A percentile compares a stretch with the other conserved stretches of the same genome.
Conservation (phyloP, 768 basidiomycete genomes). For the Leccinum ochraceum region DNA sequence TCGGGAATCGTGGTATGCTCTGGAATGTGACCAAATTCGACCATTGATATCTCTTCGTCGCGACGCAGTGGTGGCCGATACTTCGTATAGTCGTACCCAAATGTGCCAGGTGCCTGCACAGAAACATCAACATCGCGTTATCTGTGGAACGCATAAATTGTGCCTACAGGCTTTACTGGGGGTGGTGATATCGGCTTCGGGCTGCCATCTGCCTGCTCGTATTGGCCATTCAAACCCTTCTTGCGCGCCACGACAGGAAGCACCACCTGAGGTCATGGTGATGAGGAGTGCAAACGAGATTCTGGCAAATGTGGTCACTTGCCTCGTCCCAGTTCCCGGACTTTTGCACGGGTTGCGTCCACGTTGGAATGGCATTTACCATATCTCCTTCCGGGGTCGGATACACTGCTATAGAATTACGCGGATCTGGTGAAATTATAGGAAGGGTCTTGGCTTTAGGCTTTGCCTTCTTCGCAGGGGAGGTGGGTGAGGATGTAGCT, state of each 20-base stretch:
- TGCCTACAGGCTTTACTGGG: constrained; percentile 58
- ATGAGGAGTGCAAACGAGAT: constrained; percentile 10
- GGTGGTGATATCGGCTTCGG: constrained; percentile 49
- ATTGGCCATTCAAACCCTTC: constrained; percentile 72
- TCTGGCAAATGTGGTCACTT: constrained; percentile 24
- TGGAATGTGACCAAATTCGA: constrained; percentile 59
- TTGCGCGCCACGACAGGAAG: constrained; percentile 84
- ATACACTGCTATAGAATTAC: constrained; percentile 67
- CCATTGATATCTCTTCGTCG: constrained; percentile 56
- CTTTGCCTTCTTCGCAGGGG: constrained; percentile 44
- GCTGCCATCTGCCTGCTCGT: constrained; percentile 69
- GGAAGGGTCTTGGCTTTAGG: constrained; percentile 37
- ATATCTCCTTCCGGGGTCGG: constrained; percentile 58
- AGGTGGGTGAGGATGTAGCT: constrained; percentile 37
- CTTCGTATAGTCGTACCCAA: constrained; percentile 75
- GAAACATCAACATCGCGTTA: constrained; percentile 7
- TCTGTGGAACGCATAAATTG: not conserved
- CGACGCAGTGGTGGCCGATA: constrained; percentile 49
- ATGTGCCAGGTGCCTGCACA: constrained; percentile 75
- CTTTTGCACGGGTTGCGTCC: constrained; percentile 71
- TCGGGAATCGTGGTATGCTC: constrained; percentile 23
- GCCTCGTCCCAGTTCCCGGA: constrained; percentile 87
- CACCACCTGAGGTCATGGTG: constrained; percentile 57
- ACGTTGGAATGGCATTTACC: constrained; percentile 76
- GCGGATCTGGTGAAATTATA: constrained; percentile 39